Percentiles rank a stretch among this genome's conserved stretches.
Evolutionary conservation across 1,284 basidiomycete genomes (phyloP).

Genomic region (Cutaneotrichosporon daszewskae): DNA sequence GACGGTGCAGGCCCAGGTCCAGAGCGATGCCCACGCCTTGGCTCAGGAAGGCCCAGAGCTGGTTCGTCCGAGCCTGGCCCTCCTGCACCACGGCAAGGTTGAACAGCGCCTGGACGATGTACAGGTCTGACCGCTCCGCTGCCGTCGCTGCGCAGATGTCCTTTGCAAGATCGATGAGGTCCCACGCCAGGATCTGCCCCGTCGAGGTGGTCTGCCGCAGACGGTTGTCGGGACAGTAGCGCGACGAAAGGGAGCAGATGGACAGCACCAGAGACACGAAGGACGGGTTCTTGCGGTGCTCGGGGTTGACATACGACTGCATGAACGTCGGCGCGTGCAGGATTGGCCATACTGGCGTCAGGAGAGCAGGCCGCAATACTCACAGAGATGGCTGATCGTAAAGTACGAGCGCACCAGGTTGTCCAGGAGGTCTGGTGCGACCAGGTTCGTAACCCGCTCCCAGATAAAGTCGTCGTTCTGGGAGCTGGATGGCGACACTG

Average conservation of each 20-base stretch:
- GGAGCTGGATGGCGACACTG: slow-evolving; percentile 13
- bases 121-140: slow-evolving; percentile 23
- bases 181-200: slow-evolving; percentile 10
- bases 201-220: slow-evolving; percentile 10
- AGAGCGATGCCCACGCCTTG: slow-evolving; percentile 29
- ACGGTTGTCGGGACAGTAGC: slow-evolving; percentile 26
- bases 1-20: slow-evolving; percentile 31
- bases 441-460: slow-evolving; percentile 20
- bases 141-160: slow-evolving; percentile 16
- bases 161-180: slow-evolving; percentile 21
- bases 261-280: slow-evolving; percentile 32
- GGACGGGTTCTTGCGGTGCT: slow-evolving; percentile 24
- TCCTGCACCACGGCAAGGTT: slow-evolving; percentile 32
- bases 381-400: slow-evolving; percentile 30
- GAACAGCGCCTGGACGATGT: slow-evolving; percentile 32
- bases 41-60: slow-evolving; percentile 26
- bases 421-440: slow-evolving; percentile 23
- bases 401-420: slow-evolving; percentile 31
- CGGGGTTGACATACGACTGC: slow-evolving; percentile 19
- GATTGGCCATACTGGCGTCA: slow-evolving; percentile 31
- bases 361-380: slow-evolving; percentile 3
- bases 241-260: slow-evolving; percentile 30
- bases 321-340: slow-evolving; percentile 33
- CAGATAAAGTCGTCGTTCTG: slow-evolving; percentile 23
- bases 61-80: slow-evolving; percentile 25